phyloP scores from a whole-genome alignment of 768 basidiomycete species.

The Lepiota brunneoincarnata region DNA sequence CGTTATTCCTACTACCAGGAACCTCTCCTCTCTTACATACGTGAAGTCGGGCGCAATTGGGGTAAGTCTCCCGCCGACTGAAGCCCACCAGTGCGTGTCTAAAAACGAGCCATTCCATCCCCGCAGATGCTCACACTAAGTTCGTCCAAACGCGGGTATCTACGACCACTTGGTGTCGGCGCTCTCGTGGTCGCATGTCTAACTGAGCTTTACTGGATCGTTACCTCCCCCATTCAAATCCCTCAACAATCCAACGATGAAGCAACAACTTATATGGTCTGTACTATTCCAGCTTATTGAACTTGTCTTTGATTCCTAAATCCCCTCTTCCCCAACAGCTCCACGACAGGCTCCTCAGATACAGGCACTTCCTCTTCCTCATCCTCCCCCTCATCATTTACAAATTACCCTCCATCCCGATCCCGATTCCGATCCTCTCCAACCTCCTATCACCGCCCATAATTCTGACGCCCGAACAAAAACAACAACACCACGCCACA shows the following conservation, averaged over 20 bases:
- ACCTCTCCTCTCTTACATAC: conserved; percentile 59
- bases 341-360: conserved; percentile 57
- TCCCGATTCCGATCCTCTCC: conserved; percentile 28
- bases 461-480: conserved; percentile 19
- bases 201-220: conserved; percentile 52
- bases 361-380: conserved; percentile 60
- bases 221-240: conserved; percentile 46
- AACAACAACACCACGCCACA: conserved; percentile 3
- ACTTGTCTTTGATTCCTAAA: not conserved
- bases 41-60: conserved; percentile 53
- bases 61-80: conserved; percentile 22
- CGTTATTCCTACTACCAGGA: conserved; percentile 52
- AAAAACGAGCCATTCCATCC: not conserved
- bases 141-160: conserved; percentile 31
- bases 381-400: conserved; percentile 50
- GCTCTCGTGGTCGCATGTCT: conserved; percentile 46
- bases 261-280: conserved; percentile 33
- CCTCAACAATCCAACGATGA: conserved; percentile 32
- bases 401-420: conserved; percentile 25
- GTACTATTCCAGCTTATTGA: conserved; percentile 9
- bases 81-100: not conserved
- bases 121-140: conserved; percentile 23
- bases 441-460: conserved; percentile 26
- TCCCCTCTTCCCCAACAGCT: conserved; percentile 43
- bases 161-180: conserved; percentile 39